Evolutionary conservation across 768 basidiomycete genomes (phyloP), one percentile per base, ranked within the genome.

Genomic region (Lactarius akahatsu): DNA sequence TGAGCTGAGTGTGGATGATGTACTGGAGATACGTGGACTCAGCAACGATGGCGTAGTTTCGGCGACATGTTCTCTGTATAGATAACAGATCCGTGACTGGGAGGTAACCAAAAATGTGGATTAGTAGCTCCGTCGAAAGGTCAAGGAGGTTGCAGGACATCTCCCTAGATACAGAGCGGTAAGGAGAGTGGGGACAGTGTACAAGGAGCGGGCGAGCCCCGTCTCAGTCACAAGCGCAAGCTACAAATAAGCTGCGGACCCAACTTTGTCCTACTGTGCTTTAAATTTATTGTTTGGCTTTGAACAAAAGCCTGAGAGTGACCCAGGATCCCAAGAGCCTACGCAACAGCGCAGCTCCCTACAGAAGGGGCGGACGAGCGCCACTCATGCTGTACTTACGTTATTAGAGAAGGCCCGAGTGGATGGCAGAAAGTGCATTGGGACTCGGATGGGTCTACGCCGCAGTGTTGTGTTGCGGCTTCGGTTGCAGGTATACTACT

Each of bases 91-190:
- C 61, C 32, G 41, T 28, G 28, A 32, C 61, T 20, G 65, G 38
- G 3, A 66, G 57, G 38, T 43, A 66, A 45, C 57, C 56, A 28
- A 66, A 36, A 13, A 66, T 62, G 23, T 50, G 61, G 41, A 66
- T 59, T 23, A 66, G 61, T 18, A 69, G 54, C 52, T 62, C 67
- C 30, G 59, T 47, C n/a, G 60, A 52, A 41, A 69, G 45, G 61
- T 20, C 18, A 30, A 57, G 57, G 38, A 68, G 28, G 45, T 15
- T 52, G 50, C 13, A 26, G 23, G 23, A 52, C 50, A 52, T 52
- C 50, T 52, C 26, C 26, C 4, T 6, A 26, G 50, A 52, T 28
- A 6, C 50, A 11, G 38, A 50, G 23, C 9, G 23, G 20, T 3
- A 26, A 52, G 15, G 50, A 52, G 13, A 26, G 15, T 28, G 50